phyloP scores from a whole-genome alignment of 2,329 filamentous ascomycete genomes.

The Talaromyces sp. region DNA sequence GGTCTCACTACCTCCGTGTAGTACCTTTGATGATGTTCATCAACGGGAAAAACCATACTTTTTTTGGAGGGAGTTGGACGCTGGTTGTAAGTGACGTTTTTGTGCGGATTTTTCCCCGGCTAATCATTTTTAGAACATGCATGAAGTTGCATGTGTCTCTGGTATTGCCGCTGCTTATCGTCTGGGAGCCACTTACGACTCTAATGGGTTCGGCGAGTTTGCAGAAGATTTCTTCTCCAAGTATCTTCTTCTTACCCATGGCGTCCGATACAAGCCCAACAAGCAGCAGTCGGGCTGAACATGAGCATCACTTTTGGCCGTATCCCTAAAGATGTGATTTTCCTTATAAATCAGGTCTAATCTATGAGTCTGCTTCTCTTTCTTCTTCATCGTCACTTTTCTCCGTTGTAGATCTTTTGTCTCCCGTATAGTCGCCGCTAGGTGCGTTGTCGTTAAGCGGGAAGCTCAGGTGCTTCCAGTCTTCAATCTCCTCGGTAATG shows the following conservation, averaged over 20 bases:
- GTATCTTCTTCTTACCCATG: constrained; percentile 28
- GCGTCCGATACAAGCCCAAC: constrained; percentile 20
- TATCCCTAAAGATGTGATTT: not conserved
- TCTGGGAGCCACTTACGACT: constrained; percentile 60
- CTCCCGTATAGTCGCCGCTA: not conserved
- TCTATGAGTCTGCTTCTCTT: not conserved
- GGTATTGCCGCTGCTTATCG: constrained; percentile 67
- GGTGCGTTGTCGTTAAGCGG: constrained; percentile 32
- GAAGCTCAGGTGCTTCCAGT: constrained; percentile 85
- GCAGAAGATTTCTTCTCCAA: constrained; percentile 27
- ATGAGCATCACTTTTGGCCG: not conserved
- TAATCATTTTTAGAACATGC: constrained; percentile 37
- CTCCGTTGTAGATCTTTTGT: constrained; percentile 2
- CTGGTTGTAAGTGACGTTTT: constrained; percentile 51
- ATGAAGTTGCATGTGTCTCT: constrained; percentile 66
- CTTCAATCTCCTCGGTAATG: constrained; percentile 90
- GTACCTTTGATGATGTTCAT: constrained; percentile 70
- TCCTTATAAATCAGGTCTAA: not conserved
- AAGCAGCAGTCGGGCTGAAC: not conserved
- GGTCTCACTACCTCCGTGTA: constrained; percentile 56
- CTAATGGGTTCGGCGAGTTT: constrained; percentile 35
- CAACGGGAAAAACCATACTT: constrained; percentile 59
- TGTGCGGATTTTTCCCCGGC: not conserved
- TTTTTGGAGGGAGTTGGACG: constrained; percentile 64
- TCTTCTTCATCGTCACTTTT: constrained; percentile 12